Evolutionary conservation across 2,329 filamentous ascomycete species (phyloP), one percentile per base, ranked within the genome.

Genomic region (Botryotinia calthae): DNA sequence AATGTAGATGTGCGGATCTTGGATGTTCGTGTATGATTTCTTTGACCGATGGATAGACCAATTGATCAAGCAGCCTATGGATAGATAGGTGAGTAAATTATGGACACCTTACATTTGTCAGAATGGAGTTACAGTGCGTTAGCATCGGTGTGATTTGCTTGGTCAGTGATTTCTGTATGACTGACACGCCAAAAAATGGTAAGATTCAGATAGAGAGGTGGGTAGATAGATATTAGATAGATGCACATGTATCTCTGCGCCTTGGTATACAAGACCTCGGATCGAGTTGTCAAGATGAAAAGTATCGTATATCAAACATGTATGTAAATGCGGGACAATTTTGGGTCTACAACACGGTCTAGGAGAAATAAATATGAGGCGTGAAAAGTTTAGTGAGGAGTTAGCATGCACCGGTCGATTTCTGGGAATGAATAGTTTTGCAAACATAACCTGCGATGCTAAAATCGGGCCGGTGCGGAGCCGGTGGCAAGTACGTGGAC

Each of bases 401-500:
- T 40, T 25, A 42, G 65, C 48, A 12, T 8, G 10, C 28, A 25
- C 40, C 34, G 65, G 25, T 42, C 28, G 37, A 56, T 40, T 12
- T 22, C 28, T 18, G 28, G 16, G n/a, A n/a, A 12, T 28, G 9
- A 16, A 12, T 28, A 34, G 51, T 22, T 42, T 42, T 42, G 16
- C 31, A 67, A 56, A 28, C 48, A 31, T 65, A 14, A 28, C 14
- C 51, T 56, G 4, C 34, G 12, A 40, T 61, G 22, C 37, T 42
- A 28, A 56, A 48, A 34, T 67, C 65, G 65, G 65, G 65, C 65
- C 65, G 65, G 28, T 51, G 22, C 34, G 65, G 65, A 67, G n/a
- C 65, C 34, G 34, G 65, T 67, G 65, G 34, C 65, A 67, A 42
- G 34, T 42, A 2, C 5, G 34, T 16, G 46, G 20, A n/a, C 54